These are phyloP conservation scores for Phlebopus sp. DNA, from an alignment of 1,284 basidiomycete genomes.

Conservation along the genomic window DNA sequence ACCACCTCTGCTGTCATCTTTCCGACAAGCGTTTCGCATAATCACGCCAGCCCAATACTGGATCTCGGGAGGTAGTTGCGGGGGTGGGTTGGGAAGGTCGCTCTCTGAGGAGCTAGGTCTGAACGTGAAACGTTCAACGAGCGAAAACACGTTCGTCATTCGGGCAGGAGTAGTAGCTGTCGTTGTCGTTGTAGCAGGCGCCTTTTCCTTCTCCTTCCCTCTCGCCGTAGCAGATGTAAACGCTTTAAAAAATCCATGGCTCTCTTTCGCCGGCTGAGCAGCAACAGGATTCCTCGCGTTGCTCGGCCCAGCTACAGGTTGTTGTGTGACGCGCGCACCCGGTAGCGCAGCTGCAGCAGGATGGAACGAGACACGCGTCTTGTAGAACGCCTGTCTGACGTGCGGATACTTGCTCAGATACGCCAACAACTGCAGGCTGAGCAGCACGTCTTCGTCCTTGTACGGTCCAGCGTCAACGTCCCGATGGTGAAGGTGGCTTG, in stretches of 20 bases:
- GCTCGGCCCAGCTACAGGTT: slow-evolving; percentile 26
- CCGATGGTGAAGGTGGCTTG: slow-evolving; percentile 24
- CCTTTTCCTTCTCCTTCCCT: slow-evolving; percentile 45
- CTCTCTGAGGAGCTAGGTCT: slow-evolving; percentile 81
- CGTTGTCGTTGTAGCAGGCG: slow-evolving; percentile 16
- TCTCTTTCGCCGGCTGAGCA: slow-evolving; percentile 26
- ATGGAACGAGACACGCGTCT: slow-evolving; percentile 71
- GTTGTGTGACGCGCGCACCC: slow-evolving; percentile 12
- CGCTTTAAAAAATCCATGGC: slow-evolving; percentile 37
- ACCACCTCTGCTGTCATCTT: slow-evolving; percentile 90
- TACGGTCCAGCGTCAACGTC: slow-evolving; percentile 60
- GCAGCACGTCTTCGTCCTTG: slow-evolving; percentile 92
- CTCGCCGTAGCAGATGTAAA: slow-evolving; percentile 35
- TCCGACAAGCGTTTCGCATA: slow-evolving; percentile 98
- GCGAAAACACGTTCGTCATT: slow-evolving; percentile 89
- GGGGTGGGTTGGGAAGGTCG: slow-evolving; percentile 67
- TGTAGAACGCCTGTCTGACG: slow-evolving; percentile 95
- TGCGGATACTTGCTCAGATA: slow-evolving; percentile 98
- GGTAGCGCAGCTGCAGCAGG: slow-evolving; percentile 54
- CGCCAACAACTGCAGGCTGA: slow-evolving; percentile 89
- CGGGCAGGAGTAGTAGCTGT: slow-evolving; percentile 26
- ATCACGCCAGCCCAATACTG: slow-evolving; percentile 99
- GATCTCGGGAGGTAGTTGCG: slow-evolving; percentile 83
- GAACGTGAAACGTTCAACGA: slow-evolving; percentile 96
- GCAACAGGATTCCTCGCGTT: slow-evolving; percentile 12